Base-by-base conservation (phyloP, 495 filamentous ascomycete species). In the Aspergillus bridgeri region DNA sequence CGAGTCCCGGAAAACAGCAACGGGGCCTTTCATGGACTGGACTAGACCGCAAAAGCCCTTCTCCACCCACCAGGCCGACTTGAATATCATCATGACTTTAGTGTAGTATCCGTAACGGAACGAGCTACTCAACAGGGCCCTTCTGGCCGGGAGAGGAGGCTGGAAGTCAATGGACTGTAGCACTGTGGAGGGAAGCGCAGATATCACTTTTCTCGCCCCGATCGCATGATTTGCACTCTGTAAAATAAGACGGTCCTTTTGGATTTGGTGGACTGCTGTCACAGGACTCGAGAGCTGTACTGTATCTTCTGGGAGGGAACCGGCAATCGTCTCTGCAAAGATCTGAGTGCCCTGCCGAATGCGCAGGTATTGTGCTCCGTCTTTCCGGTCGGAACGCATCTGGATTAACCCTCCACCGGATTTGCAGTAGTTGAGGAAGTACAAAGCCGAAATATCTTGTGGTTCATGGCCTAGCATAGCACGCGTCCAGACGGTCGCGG, bases 391-490 rank as follows among this genome's bases (percentile, higher is more conserved):
- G 0, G 77, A 79, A 0, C 69, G 57, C 59, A 70, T 65, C 51
- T 69, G 61, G 18, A 74, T 42, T 5, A 83, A 56, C 0, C 79
- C 78, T 1, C 69, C 70, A 2, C 74, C 73, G 22, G 67, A 68
- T 54, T 72, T 70, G 67, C 73, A 75, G 63, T 82, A 81, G 47
- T 77, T 70, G n/a, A 84, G 62, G 59, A 82, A 75, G 54, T 65
- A 83, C 0, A 77, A 56, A 6, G 75, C 73, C 46, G 69, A 75
- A 21, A 83, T 54, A 7, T 82, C 75, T 0, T 29, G 42, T 3
- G 75, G 64, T 18, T 78, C 73, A 15, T 71, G 58, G 13, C 79
- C 78, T 2, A 81, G 67, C 68, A 82, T 77, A 2, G 69, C 77
- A 5, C 69, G 68, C 1, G 69, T 65, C 63, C 78, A 76, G 25